phyloP scores from a whole-genome alignment of 306 rosid species.

The Lagenaria siceraria region DNA sequence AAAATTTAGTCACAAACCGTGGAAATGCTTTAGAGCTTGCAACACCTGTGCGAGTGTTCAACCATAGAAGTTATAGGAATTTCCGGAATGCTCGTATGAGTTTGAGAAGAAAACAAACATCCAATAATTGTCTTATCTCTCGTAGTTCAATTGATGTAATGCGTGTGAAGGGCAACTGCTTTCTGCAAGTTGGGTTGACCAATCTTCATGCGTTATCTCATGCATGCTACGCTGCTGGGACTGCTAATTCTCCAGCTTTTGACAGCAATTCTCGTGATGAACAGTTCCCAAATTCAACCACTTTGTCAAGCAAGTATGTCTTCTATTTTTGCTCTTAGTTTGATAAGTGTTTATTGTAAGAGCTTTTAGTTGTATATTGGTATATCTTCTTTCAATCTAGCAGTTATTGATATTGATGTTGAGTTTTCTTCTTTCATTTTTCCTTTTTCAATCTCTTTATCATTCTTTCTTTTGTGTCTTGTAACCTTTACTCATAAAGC shows the following conservation, averaged over 20 bases:
- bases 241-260: constrained; percentile 48
- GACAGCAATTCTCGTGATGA: constrained; percentile 42
- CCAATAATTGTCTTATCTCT: constrained; percentile 19
- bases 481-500: background rate
- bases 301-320: constrained; percentile 41
- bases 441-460: background rate
- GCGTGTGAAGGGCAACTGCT: constrained; percentile 20
- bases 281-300: constrained; percentile 26
- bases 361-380: background rate
- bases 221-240: constrained; percentile 33
- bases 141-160: constrained; percentile 15
- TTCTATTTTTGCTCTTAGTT: constrained; percentile 8
- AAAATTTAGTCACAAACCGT: constrained; percentile 33
- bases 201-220: constrained; percentile 19
- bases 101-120: constrained; percentile 33
- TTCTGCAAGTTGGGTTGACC: constrained; percentile 24
- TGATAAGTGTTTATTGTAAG: background rate
- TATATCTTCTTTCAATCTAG: background rate
- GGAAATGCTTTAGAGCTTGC: constrained; percentile 27
- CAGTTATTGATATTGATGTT: background rate
- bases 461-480: background rate
- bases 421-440: background rate
- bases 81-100: constrained; percentile 33
- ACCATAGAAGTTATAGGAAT: constrained; percentile 22
- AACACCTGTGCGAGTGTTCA: constrained; percentile 41